Evolutionary conservation across 768 basidiomycete genomes (phyloP), one percentile per base, ranked within the genome.

Genomic region (Leccinum boreale): DNA sequence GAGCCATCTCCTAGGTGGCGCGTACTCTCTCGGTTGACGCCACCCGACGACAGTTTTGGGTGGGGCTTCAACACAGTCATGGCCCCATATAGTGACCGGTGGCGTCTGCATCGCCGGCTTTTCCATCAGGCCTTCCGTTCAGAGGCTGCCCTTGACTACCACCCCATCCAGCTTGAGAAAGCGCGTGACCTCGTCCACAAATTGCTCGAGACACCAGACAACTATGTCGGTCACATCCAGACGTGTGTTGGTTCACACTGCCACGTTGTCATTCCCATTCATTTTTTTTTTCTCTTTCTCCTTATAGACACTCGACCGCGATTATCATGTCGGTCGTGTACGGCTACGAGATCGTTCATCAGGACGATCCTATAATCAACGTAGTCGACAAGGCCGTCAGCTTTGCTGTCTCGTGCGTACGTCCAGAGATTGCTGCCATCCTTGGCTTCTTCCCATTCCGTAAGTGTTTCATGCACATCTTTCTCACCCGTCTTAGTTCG

Each of bases 391-490:
- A 55, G 26, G 70, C 70, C 12, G 59, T 62, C 9, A 49, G 58
- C n/a, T 48, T 69, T 24, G 67, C 63, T 21, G 61, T 64, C 5
- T 47, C 53, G 11, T 63, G 52, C 28, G 64, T 71, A 46, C 60
- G 61, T 21, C 65, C 70, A 21, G 70, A 73, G 33, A 66, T 71
- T 10, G 70, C 72, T 33, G 68, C 70, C 15, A 47, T 76, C 19
- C 71, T 78, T 6, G 77, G 77, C 3, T 70, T 74, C 35, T 73
- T 73, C 45, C 70, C 61, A 44, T 78, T 59, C 69, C 67, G 76
- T 76, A 59, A 52, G 66, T 53, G 59, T 23, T n/a, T n/a, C 45
- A 21, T 42, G 39, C 6, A n/a, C 35, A 21, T 33, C 12, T 26
- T 36, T 44, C 2, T 4, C 35, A 49, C 23, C 15, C 2, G 4